Evolutionary conservation across 108 stramenopile genomes (phyloP), one percentile per base, ranked within the genome.

Genomic region (Nitzschia sp.): DNA sequence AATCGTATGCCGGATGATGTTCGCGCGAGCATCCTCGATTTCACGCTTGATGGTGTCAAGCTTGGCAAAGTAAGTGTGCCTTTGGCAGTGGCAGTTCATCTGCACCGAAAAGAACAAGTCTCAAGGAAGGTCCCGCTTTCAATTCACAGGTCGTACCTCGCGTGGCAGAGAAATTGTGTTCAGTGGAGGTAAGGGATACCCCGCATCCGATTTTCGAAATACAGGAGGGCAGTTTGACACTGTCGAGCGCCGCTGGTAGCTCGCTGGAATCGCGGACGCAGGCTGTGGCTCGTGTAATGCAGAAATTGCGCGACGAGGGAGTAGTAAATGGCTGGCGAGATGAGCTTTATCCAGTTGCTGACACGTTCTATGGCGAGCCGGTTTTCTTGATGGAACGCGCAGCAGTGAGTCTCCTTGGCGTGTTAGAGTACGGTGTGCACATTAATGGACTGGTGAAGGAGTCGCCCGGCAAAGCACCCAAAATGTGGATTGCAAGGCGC

Each of bases 401-500:
- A 17, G 92, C 89, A 21, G 87, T 79, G 3, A 69, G 85, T 24
- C 21, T 60, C 85, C 9, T 75, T 94, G 74, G 96, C 13, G 75
- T 75, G 4, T 47, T 88, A 31, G 82, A 88, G 59, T 95, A 94
- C 66, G 94, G 82, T 11, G 82, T 82, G 9, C 82, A 82, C 59
- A 75, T 82, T 54, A 97, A 97, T 77, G 96, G 94, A 1, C 45
- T 91, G 3, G 83, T 91, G 21, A 53, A 53, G n/a, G 45, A 51
- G 13, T 26, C 28, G 4, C 25, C 67, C n/a, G 61, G 57, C 29
- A 66, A 59, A 19, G 63, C 77, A 42, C 72, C 62, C 9, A 72
- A 66, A 59, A 87, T 97, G 90, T 97, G 96, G 96, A 91, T 97
- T 47, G 96, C 79, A 23, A 68, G 85, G 51, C 67, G 96, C 46